These are phyloP conservation scores for Puccinellia tenuiflora DNA, from an alignment of 176 grass and related monocot genomes.

Conservation along the genomic window DNA sequence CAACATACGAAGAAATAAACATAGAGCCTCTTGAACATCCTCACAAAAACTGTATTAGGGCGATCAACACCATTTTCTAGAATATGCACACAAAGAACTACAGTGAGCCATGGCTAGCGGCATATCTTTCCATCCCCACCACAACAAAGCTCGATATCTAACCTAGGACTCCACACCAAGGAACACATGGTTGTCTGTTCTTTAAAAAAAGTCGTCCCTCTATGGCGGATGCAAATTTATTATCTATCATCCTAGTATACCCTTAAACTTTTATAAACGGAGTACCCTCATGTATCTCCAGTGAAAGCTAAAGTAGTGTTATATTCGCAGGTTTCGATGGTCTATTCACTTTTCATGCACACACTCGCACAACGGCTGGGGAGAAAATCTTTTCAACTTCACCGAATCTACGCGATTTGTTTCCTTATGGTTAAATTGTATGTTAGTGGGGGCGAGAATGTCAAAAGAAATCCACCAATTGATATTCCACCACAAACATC, in stretches of 20 bases:
- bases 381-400: not conserved
- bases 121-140: too few relatives aligned
- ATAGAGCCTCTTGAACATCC: too few relatives aligned
- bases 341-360: not conserved
- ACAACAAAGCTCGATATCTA: too few relatives aligned
- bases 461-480: conserved; percentile 18
- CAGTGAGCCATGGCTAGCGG: too few relatives aligned
- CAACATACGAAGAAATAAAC: too few relatives aligned
- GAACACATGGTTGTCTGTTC: not conserved
- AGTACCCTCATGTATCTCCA: not conserved
- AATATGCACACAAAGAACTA: too few relatives aligned
- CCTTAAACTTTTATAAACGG: not conserved
- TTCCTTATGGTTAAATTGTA: not conserved
- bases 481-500: conserved; percentile 40
- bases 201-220: not conserved
- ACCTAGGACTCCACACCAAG: too few relatives aligned
- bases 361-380: not conserved
- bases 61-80: too few relatives aligned
- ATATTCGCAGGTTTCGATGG: not conserved
- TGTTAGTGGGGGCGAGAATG: not conserved
- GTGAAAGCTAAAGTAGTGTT: not conserved
- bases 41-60: too few relatives aligned
- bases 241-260: not conserved
- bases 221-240: not conserved
- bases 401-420: not conserved